Base-by-base conservation (phyloP, 306 rosid genomes). In the Quercus engelmannii region DNA sequence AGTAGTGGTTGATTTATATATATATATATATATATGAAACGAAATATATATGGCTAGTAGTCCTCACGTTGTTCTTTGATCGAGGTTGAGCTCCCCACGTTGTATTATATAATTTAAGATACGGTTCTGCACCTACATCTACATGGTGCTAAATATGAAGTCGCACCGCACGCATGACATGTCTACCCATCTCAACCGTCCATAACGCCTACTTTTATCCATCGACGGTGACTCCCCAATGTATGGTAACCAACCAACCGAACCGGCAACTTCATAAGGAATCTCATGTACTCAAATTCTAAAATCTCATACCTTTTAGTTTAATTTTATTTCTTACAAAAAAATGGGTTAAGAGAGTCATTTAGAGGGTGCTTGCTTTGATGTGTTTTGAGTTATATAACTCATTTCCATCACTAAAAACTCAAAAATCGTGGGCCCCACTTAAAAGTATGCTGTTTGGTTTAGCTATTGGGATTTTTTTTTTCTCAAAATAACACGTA, bases 1-100 rank as follows among this genome's bases (percentile, higher is more conserved):
- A 67, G 26, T 10, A 12, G 38, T 0, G 15, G 12, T 18, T 49
- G 5, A 18, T 15, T 17, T 67, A 65, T 30, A 65, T 64, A 17
- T 6, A 31, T 65, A 31, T 67, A 31, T 65, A 31, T 65, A 28
- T 64, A 30, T 15, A 10, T 15, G 78, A 62, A 67, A 78, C 76
- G 4, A 70, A 43, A 71, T 71, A 38, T 58, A 61, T 56, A 80
- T 80, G 35, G 49, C 23, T 67, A 67, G 93, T 84, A 78, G 93
- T 56, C 74, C 59, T 87, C 93, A 91, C 93, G 93, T 91, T 80
- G 10, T 61, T 59, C 76, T 77, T 77, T 64, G 73, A 80, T 46
- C 73, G 68, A 17, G 72, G 73, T 81, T 87, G 92, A 83, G 93
- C 88, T 71, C 80, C 85, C 76, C 96, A 86, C 96, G 96, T 91